Evolutionary conservation across 768 basidiomycete species (phyloP), one percentile per base, ranked within the genome.

Genomic region (Udeniomyces megalosporus): DNA sequence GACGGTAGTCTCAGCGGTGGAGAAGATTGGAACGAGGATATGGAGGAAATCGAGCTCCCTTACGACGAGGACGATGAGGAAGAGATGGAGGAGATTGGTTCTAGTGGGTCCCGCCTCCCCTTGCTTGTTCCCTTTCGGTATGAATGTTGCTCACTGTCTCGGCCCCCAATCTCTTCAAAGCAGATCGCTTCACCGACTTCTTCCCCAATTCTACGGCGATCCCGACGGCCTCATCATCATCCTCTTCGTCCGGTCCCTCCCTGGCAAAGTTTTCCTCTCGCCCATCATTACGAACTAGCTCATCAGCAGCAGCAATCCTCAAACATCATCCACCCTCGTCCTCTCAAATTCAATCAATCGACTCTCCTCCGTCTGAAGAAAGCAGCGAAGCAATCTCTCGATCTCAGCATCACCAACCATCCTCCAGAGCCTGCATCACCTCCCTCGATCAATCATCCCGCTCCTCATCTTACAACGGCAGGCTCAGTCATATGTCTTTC

Each of bases 61-160:
- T 57, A 51, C n/a, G 55, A 46, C 4, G 54, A 50, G 32, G 42
- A 34, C 15, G 49, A 58, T 28, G 32, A 63, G 32, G 62, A 63
- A 24, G 57, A 58, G 35, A 52, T 65, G 32, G 63, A 65, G 24
- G 63, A 65, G 24, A 65, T 65, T n/a, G 53, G 56, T 17, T 45
- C 63, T 10, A 53, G 63, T 60, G 31, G 35, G 62, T 63, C 11
- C 17, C 24, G 2, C 8, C 24, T 48, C 24, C 17, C 11, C 38
- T 24, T 29, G 32, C 51, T 53, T 29, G 29, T 29, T 32, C 20
- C 34, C 22, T 55, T 34, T 4, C 2, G 6, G 32, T 35, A 3
- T 34, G 3, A 20, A n/a, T 4, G 17, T 8, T 2, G 34, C 26
- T 35, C 3, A 15, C 15, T n/a, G 6, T 28, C n/a, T 34, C 8